phyloP scores from a whole-genome alignment of 208 protist species.

The Trypanosoma mega region DNA sequence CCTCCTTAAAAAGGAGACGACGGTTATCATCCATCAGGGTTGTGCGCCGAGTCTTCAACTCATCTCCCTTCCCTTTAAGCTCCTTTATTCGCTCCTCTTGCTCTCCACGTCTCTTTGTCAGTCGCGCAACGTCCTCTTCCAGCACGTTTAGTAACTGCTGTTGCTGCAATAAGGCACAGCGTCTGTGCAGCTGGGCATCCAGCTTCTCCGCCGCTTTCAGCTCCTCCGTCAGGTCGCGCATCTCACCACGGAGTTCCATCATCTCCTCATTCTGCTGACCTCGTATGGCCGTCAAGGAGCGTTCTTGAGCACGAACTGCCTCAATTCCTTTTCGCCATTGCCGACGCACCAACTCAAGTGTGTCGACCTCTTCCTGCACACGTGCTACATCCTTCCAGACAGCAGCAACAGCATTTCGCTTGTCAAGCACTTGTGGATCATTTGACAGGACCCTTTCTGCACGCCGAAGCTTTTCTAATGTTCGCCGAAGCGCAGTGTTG shows the following conservation, averaged over 20 bases:
- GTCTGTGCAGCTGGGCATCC: conserved; percentile 62
- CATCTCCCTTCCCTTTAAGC: conserved; percentile 16
- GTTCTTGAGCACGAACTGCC: conserved; percentile 47
- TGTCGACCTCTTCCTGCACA: conserved; percentile 59
- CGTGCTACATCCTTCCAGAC: conserved; percentile 49
- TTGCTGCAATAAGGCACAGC: conserved; percentile 48
- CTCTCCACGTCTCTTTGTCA: conserved; percentile 30
- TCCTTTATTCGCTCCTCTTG: conserved; percentile 34
- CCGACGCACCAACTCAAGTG: conserved; percentile 52
- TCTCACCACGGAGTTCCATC: conserved; percentile 36
- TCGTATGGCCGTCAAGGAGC: conserved; percentile 34
- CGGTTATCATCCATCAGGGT: conserved; percentile 38
- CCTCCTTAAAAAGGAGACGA: conserved; percentile 30
- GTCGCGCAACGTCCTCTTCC: conserved; percentile 41
- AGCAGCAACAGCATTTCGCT: conserved; percentile 57
- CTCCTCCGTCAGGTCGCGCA: conserved; percentile 47
- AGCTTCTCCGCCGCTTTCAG: conserved; percentile 41
- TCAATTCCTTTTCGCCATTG: conserved; percentile 44
- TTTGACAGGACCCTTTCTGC: conserved; percentile 32
- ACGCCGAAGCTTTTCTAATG: conserved; percentile 30
- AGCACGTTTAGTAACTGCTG: conserved; percentile 54
- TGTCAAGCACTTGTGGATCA: conserved; percentile 60
- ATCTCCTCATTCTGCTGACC: conserved; percentile 49
- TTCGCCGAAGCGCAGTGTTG: conserved; percentile 39
- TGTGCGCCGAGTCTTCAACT: conserved; percentile 31